Evolutionary conservation across 352 stramenopile species (phyloP).

Genomic region (Plasmopara muralis): DNA sequence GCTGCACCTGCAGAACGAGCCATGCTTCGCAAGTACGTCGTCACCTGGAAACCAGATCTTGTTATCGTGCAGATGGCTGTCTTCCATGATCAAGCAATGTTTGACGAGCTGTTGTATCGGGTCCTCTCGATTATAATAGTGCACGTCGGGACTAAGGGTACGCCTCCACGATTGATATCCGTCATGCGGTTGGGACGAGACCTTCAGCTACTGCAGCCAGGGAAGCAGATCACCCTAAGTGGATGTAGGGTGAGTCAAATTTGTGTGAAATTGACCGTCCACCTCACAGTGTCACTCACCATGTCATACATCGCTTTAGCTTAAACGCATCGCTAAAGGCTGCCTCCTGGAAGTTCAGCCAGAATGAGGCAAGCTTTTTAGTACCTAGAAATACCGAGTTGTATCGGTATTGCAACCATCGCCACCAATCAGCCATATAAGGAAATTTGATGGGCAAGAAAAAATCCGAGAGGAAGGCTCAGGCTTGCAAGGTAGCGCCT

Average conservation of each 20-base stretch:
- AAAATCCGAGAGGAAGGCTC: slow-evolving; percentile 3
- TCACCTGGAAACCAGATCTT: slow-evolving; percentile 12
- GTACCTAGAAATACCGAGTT: slow-evolving; percentile 1
- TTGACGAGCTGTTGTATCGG: slow-evolving; percentile 63
- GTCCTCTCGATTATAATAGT: slow-evolving; percentile 51
- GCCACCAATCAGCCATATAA: slow-evolving; percentile 3
- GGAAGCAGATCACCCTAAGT: slow-evolving; percentile 62
- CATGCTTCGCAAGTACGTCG: slow-evolving; percentile 42
- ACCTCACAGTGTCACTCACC: not conserved
- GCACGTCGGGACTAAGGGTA: slow-evolving; percentile 45
- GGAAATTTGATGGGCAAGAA: slow-evolving; percentile 19
- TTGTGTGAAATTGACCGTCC: not conserved
- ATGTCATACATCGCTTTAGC: slow-evolving; percentile 11
- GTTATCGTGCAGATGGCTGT: slow-evolving; percentile 39
- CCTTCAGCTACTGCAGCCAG: slow-evolving; percentile 39
- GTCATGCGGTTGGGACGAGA: slow-evolving; percentile 38
- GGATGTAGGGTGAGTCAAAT: slow-evolving; percentile 48
- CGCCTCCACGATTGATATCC: slow-evolving; percentile 52
- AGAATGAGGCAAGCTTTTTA: slow-evolving; percentile 14
- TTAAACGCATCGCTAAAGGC: slow-evolving; percentile 29
- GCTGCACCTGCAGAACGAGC: slow-evolving; percentile 33
- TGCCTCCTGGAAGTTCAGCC: slow-evolving; percentile 30
- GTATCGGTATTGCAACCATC: slow-evolving; percentile 1
- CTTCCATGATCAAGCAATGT: slow-evolving; percentile 42
- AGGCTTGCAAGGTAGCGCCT: slow-evolving; percentile 33